phyloP scores from a whole-genome alignment of 129 eudicot genomes.

The Escallonia herrerae region DNA sequence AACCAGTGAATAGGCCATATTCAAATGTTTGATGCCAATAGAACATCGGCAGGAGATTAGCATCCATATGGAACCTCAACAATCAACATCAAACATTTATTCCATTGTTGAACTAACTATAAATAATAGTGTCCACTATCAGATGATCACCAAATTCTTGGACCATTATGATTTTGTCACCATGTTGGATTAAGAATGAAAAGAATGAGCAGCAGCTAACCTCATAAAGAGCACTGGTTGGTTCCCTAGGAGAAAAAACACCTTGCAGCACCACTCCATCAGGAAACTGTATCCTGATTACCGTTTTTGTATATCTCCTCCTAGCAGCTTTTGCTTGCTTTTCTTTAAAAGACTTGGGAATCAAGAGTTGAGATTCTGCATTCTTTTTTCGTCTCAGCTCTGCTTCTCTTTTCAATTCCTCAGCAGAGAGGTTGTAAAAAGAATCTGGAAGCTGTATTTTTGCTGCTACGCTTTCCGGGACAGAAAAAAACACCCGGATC shows the following conservation, averaged over 20 bases:
- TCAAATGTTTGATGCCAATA: too few species aligned
- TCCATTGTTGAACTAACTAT: too few species aligned
- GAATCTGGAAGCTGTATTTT: conserved; percentile 85
- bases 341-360: conserved; percentile 81
- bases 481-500: conserved; percentile 83
- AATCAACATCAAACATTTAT: too few species aligned
- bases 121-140: too few species aligned
- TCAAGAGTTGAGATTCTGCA: conserved; percentile 75
- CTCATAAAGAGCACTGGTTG: conserved; percentile 78
- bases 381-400: conserved; percentile 66
- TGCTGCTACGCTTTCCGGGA: conserved; percentile 84
- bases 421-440: conserved; percentile 64
- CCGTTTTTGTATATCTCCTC: conserved; percentile 56
- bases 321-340: conserved; percentile 87
- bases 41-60: too few species aligned
- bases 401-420: conserved; percentile 81
- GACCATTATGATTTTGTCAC: too few species aligned
- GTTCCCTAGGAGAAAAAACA: conserved; percentile 65
- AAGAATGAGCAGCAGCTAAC: conserved; percentile 25
- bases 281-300: conserved; percentile 80
- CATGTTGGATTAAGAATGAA: background rate
- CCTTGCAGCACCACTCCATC: conserved; percentile 97
- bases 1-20: too few species aligned
- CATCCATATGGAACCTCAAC: too few species aligned
- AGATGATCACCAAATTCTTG: too few species aligned